Percentiles rank a stretch among this genome's conserved stretches.
phyloP scores from a whole-genome alignment of 495 filamentous ascomycete genomes.

The Trichoderma reesei region DNA sequence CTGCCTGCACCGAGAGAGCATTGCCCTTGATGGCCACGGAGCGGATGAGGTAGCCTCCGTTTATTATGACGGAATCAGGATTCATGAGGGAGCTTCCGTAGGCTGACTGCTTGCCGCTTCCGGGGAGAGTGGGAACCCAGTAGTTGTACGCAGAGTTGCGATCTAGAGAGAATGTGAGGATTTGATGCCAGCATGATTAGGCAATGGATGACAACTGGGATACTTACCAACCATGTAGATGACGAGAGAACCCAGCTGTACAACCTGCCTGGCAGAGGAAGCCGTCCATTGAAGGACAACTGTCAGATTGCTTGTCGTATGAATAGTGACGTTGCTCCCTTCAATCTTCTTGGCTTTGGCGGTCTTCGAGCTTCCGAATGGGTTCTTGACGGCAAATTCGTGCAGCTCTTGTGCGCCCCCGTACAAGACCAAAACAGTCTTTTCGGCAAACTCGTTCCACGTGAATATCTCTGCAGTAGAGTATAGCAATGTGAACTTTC shows the following conservation, averaged over 20 bases:
- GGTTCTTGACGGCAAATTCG: conserved; percentile 11
- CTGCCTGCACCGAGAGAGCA: conserved; percentile 50
- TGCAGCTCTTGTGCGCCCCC: background rate
- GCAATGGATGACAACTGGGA: conserved; percentile 18
- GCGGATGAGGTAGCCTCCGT: conserved; percentile 47
- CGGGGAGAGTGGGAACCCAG: conserved; percentile 39
- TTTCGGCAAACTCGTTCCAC: conserved; percentile 31
- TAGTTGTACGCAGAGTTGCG: conserved; percentile 42
- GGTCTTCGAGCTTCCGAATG: conserved; percentile 22
- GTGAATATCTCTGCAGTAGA: conserved; percentile 41
- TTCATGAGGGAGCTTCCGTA: conserved; percentile 25
- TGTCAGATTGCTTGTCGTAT: background rate
- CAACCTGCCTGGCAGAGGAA: background rate
- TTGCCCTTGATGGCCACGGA: conserved; percentile 38
- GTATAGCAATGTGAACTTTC: conserved; percentile 31
- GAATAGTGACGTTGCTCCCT: background rate
- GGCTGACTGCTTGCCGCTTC: background rate
- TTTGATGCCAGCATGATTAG: conserved; percentile 11
- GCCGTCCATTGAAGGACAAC: background rate
- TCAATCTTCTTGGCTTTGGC: conserved; percentile 28
- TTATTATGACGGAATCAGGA: conserved; percentile 23
- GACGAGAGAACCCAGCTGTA: background rate
- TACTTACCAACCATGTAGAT: conserved; percentile 9
- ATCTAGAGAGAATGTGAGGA: conserved; percentile 23
- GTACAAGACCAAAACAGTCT: conserved; percentile 35